A percentile compares a stretch with the other conserved stretches of the same genome.
These are phyloP conservation scores for Gastrodia elata DNA, from an alignment of 106 monocot species.

Conservation along the genomic window DNA sequence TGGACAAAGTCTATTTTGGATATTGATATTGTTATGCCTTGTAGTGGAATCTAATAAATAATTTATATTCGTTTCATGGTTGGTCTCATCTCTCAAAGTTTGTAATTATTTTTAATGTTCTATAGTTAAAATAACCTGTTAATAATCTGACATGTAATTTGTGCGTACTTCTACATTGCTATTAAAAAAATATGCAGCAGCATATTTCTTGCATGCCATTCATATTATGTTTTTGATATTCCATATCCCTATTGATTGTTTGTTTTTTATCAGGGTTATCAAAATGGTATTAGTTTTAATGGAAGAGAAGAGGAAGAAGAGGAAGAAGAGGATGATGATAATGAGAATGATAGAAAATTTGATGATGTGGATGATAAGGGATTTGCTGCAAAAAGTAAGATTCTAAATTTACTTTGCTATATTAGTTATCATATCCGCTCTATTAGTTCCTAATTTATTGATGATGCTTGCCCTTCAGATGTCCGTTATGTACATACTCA, in stretches of 20 bases:
- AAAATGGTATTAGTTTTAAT: constrained; percentile 23
- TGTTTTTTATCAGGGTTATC: constrained; percentile 10
- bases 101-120: neutral
- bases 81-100: neutral
- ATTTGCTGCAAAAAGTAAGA: constrained; percentile 57
- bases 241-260: too few relatives aligned
- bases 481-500: neutral
- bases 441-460: neutral
- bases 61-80: neutral
- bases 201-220: neutral
- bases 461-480: neutral
- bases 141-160: neutral
- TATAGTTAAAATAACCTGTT: neutral
- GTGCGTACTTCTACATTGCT: neutral
- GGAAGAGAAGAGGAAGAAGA: constrained; percentile 6
- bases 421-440: neutral
- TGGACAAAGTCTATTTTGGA: neutral
- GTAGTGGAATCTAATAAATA: neutral
- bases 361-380: constrained; percentile 16
- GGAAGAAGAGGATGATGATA: constrained; percentile 13
- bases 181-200: neutral
- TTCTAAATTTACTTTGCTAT: neutral
- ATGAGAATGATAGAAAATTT: constrained; percentile 19
- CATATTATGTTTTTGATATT: too few relatives aligned
- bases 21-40: neutral